Evolutionary conservation across 805 yeast genomes (phyloP), one percentile per base, ranked within the genome.

Genomic region (Yarrowia sp.): DNA sequence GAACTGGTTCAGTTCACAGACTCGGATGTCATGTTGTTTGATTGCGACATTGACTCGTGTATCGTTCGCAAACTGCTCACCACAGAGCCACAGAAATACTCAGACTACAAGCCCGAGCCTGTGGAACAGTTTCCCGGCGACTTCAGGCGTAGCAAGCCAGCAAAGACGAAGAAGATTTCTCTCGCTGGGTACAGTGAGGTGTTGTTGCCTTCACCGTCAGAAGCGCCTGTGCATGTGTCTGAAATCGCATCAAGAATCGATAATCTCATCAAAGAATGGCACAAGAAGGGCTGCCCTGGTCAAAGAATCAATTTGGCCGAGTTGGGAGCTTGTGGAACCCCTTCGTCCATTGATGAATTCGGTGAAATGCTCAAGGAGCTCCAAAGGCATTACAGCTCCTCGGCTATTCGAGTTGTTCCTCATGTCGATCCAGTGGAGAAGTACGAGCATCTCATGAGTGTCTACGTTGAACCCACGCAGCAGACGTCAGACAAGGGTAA

Each of bases 51-150:
- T 9, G 66, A 61, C 19, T 55, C 46, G 5, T 61, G 55, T 39
- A 10, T 61, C 1, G 64, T 58, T 33, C 64, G 64, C 39, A 42
- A 47, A 15, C 34, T 61, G 19, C 55, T 46, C 44, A 46, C 66
- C 9, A 61, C 38, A 19, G 50, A 34, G 36, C 66, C 53, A 8
- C 24, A 43, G 9, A 46, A 47, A 17, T 47, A 36, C 19, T 43
- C 24, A 12, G 43, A 44, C 50, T 58, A 58, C 64, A 58, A 17
- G 9, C 64, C 64, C 8, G 14, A 9, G 14, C 50, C 50, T 15
- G 50, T 33, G 17, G 20, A 2, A 3, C 5, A 30, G 39, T 58
- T 58, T 43, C 64, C 64, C 0, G 64, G 64, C 12, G 0, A 8
- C 1, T 58, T 10, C 33, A 24, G 14, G 9, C 34, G 10, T 4